Evolutionary conservation across 2,329 filamentous ascomycete species (phyloP).

Genomic region (Phaeosphaeria sp.): DNA sequence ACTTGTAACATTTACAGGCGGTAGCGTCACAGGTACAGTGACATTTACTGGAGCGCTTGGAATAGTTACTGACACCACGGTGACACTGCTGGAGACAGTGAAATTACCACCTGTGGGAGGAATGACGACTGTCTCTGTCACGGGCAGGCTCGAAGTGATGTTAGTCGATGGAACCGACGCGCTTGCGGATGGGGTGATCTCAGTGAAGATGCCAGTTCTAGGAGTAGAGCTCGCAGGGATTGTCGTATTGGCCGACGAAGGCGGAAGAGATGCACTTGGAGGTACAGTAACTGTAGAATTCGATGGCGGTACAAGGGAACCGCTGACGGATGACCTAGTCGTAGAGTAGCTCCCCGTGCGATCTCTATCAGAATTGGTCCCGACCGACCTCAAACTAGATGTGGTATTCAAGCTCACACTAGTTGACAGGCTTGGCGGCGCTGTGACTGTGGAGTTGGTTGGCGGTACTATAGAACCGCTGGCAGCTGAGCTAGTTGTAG

Average conservation of each 20-base stretch:
- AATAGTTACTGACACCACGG: slow-evolving; percentile 1
- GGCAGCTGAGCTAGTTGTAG: background rate
- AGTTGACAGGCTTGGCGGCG: background rate
- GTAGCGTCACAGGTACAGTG: slow-evolving; percentile 1
- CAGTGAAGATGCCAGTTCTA: background rate
- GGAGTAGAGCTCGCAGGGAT: background rate
- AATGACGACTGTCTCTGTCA: background rate
- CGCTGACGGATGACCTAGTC: background rate
- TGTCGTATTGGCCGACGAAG: slow-evolving; percentile 3
- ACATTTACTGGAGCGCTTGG: background rate
- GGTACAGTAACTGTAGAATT: no score
- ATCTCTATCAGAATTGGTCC: background rate
- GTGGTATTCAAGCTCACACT: background rate
- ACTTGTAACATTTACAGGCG: slow-evolving; percentile 9
- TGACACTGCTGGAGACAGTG: background rate
- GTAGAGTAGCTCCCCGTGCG: background rate
- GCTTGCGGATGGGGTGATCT: background rate
- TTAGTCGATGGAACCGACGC: slow-evolving; percentile 1
- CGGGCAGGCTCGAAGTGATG: slow-evolving; percentile 2
- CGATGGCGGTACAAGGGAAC: background rate
- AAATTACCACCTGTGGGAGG: slow-evolving; percentile 1
- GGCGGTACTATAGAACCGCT: background rate
- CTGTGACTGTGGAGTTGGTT: background rate
- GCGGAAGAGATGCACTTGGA: background rate
- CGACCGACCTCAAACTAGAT: background rate